A percentile compares a stretch with the other conserved stretches of the same genome.
These are phyloP conservation scores for Colletotrichum lentis DNA, from an alignment of 2,329 filamentous ascomycete species.

Conservation along the genomic window DNA sequence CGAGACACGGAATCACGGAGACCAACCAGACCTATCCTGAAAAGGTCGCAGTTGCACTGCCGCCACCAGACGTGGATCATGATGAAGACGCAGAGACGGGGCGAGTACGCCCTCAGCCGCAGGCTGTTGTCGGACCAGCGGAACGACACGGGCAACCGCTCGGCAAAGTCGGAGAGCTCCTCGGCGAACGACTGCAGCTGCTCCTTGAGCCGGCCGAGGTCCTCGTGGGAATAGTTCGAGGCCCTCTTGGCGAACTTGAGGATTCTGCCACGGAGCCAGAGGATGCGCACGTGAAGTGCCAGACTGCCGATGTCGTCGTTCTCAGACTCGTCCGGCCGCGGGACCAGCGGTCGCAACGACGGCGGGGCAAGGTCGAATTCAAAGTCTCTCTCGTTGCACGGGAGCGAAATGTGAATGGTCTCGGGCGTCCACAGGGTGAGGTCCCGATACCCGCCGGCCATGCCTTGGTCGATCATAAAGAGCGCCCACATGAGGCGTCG, in stretches of 20 bases:
- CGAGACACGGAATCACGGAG: slow-evolving; percentile 61
- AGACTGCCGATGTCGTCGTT: slow-evolving; percentile 64
- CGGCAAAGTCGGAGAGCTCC: slow-evolving; percentile 62
- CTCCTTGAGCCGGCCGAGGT: slow-evolving; percentile 47
- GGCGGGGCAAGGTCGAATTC: slow-evolving; percentile 66
- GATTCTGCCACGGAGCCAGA: slow-evolving; percentile 63
- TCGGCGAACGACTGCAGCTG: slow-evolving; percentile 57
- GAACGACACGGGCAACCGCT: slow-evolving; percentile 62
- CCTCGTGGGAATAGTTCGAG: slow-evolving; percentile 51
- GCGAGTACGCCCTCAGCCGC: slow-evolving; percentile 64
- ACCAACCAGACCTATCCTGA: slow-evolving; percentile 60
- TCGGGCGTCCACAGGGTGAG: slow-evolving; percentile 57
- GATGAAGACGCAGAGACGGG: slow-evolving; percentile 64
- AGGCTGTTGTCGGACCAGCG: slow-evolving; percentile 66
- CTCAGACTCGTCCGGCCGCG: slow-evolving; percentile 54
- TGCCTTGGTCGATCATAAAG: slow-evolving; percentile 57
- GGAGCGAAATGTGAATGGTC: slow-evolving; percentile 56
- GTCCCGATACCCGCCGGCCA: slow-evolving; percentile 57
- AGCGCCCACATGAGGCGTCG: slow-evolving; percentile 60
- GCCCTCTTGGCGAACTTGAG: slow-evolving; percentile 61
- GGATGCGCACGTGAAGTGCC: slow-evolving; percentile 64
- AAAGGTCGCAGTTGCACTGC: slow-evolving; percentile 66
- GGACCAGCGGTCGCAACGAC: slow-evolving; percentile 59
- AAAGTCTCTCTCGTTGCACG: slow-evolving; percentile 54
- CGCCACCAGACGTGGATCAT: slow-evolving; percentile 70